These are phyloP conservation scores for Porcisia deanei DNA, from an alignment of 208 protist species.

Conservation along the genomic window DNA sequence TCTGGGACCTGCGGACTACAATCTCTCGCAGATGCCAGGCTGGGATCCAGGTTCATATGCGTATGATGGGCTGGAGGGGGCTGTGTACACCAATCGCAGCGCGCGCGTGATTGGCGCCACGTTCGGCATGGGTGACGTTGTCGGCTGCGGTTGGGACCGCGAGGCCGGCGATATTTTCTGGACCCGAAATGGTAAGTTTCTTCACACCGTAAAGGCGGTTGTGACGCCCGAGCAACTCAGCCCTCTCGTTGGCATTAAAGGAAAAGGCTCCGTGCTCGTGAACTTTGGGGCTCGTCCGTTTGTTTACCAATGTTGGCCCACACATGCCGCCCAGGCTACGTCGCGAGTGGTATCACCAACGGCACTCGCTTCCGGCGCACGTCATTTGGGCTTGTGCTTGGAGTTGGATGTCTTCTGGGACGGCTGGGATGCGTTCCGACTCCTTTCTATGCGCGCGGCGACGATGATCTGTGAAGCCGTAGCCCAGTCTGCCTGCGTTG, in stretches of 20 bases:
- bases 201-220: slow-evolving; percentile 39
- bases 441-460: slow-evolving; percentile 74
- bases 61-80: slow-evolving; percentile 73
- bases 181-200: slow-evolving; percentile 80
- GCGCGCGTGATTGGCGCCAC: slow-evolving; percentile 53
- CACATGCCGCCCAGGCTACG: not conserved
- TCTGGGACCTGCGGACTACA: slow-evolving; percentile 76
- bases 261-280: slow-evolving; percentile 65
- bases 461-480: slow-evolving; percentile 36
- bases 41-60: slow-evolving; percentile 78
- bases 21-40: slow-evolving; percentile 79
- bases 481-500: slow-evolving; percentile 4
- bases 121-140: slow-evolving; percentile 78
- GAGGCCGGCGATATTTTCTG: slow-evolving; percentile 70
- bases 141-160: slow-evolving; percentile 86
- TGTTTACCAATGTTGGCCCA: slow-evolving; percentile 30
- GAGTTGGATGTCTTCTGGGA: slow-evolving; percentile 22
- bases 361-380: not conserved
- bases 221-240: slow-evolving; percentile 30
- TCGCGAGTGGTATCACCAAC: slow-evolving; percentile 8
- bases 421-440: slow-evolving; percentile 79
- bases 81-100: slow-evolving; percentile 57
- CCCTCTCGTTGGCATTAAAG: slow-evolving; percentile 82
- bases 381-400: not conserved
- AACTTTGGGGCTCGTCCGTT: slow-evolving; percentile 87